Base-by-base conservation (phyloP, 192 early-diverging fungal species). In the Podochytrium sp. region DNA sequence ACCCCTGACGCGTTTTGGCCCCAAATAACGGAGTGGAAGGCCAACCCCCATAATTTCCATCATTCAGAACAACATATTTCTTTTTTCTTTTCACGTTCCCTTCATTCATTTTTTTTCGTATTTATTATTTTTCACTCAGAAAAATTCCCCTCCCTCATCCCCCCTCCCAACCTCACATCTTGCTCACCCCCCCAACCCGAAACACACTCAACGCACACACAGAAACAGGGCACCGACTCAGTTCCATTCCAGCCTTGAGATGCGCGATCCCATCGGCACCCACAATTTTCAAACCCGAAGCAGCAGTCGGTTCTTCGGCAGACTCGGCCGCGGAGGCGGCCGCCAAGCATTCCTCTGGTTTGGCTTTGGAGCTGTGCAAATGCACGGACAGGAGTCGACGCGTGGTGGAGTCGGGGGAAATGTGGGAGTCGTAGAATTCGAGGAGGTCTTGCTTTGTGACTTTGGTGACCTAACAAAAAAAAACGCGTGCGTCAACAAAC, bases 351-450 rank as follows among this genome's bases (percentile, higher is more conserved):
- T 60, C 57, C 20, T 57, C 55, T 7, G 37, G 12, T 18, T 32
- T 33, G 1, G 63, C n/a, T 37, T 41, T 58, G 18, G 77, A 41
- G 50, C 76, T 78, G 4, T 53, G 34, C 25, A 85, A 55, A 58
- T 94, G 92, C 0, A 92, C 85, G 10, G 88, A 88, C 34, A 95
- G 66, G 71, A 93, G 92, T 49, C 86, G 83, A 7, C 86, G 64
- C 18, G 40, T 71, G 1, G 78, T 43, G 1, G 90, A 89, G 14
- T 72, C 69, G 2, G 87, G 85, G 65, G 81, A 69, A 58, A 95
- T 87, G 25, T 82, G 84, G 20, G 57, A 57, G 2, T 87, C 78
- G 62, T 84, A 91, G 60, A 95, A 95, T 23, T 79, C 80, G 0
- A 90, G 50, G 14, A 92, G 74, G 10, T 80, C 79, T 6, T 69